Percentiles rank a stretch among this genome's conserved stretches.
Conservation (phyloP, 805 yeast genomes). For the Spathaspora arborariae region DNA sequence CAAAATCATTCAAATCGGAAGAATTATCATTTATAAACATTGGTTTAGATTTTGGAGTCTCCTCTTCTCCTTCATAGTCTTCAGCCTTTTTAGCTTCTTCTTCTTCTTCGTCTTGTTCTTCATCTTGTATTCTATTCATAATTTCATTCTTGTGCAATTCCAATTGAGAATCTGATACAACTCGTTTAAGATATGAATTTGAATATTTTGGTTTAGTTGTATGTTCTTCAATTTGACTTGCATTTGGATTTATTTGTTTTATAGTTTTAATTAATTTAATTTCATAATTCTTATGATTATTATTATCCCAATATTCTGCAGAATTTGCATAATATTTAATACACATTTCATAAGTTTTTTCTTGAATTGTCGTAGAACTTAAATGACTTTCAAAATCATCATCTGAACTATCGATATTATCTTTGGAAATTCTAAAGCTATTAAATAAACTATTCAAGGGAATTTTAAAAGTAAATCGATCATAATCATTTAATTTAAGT, state of each 20-base stretch:
- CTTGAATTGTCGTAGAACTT: slow-evolving; percentile 6
- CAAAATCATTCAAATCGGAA: slow-evolving; percentile 29
- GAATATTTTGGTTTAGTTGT: slow-evolving; percentile 36
- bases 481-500: slow-evolving; percentile 51
- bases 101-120: not conserved
- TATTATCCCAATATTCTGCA: slow-evolving; percentile 77
- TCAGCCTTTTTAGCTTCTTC: not conserved
- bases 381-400: slow-evolving; percentile 1
- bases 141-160: slow-evolving; percentile 7
- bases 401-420: slow-evolving; percentile 2
- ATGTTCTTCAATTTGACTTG: slow-evolving; percentile 15
- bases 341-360: slow-evolving; percentile 44
- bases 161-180: slow-evolving; percentile 25
- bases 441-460: slow-evolving; percentile 42
- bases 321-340: slow-evolving; percentile 49
- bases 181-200: slow-evolving; percentile 31
- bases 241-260: slow-evolving; percentile 2
- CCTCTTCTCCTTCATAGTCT: not conserved
- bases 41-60: not conserved
- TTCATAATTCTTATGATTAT: slow-evolving; percentile 53
- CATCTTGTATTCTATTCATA: not conserved
- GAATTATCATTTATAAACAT: slow-evolving; percentile 6
- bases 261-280: slow-evolving; percentile 37
- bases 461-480: slow-evolving; percentile 67
- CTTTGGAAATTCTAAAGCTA: slow-evolving; percentile 17